These are phyloP conservation scores for Apium graveolens DNA, from an alignment of 129 eudicot genomes.

Conservation along the genomic window DNA sequence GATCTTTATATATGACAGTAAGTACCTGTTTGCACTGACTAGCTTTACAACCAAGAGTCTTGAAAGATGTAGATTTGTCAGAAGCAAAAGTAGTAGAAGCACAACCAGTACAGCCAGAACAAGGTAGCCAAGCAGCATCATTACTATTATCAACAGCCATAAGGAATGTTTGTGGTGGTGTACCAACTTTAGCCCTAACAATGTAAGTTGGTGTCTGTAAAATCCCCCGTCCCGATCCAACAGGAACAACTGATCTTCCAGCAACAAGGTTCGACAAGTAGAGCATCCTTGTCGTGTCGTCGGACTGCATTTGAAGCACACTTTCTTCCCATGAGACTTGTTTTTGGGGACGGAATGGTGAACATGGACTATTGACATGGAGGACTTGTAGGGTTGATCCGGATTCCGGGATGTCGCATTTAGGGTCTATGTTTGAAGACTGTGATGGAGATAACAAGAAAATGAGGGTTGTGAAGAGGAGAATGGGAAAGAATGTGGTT, in stretches of 20 bases:
- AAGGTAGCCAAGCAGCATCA: conserved; percentile 87
- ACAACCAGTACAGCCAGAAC: conserved; percentile 82
- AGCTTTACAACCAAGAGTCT: conserved; percentile 47
- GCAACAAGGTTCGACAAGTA: conserved; percentile 68
- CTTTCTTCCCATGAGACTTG: conserved; percentile 70
- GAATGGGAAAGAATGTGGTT: conserved; percentile 1
- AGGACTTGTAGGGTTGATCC: conserved; percentile 61
- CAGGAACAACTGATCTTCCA: conserved; percentile 58
- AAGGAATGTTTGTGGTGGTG: conserved; percentile 70
- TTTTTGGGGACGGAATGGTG: conserved; percentile 61
- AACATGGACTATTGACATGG: conserved; percentile 83
- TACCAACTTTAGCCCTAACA: conserved; percentile 72
- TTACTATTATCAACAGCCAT: conserved; percentile 92
- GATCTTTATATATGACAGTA: neutral
- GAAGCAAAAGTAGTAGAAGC: conserved; percentile 38
- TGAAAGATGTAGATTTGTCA: conserved; percentile 52
- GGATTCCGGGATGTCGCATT: conserved; percentile 35
- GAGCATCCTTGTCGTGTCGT: conserved; percentile 63
- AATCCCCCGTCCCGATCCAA: conserved; percentile 77
- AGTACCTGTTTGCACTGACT: conserved; percentile 72
- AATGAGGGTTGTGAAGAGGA: conserved; percentile 13
- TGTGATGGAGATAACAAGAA: conserved; percentile 21
- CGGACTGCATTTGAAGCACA: conserved; percentile 62
- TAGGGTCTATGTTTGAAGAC: conserved; percentile 20
- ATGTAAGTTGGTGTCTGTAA: conserved; percentile 82